Percentiles rank a stretch among this genome's conserved stretches.
Evolutionary conservation across 208 protist species (phyloP).

Genomic region (Leishmania major): DNA sequence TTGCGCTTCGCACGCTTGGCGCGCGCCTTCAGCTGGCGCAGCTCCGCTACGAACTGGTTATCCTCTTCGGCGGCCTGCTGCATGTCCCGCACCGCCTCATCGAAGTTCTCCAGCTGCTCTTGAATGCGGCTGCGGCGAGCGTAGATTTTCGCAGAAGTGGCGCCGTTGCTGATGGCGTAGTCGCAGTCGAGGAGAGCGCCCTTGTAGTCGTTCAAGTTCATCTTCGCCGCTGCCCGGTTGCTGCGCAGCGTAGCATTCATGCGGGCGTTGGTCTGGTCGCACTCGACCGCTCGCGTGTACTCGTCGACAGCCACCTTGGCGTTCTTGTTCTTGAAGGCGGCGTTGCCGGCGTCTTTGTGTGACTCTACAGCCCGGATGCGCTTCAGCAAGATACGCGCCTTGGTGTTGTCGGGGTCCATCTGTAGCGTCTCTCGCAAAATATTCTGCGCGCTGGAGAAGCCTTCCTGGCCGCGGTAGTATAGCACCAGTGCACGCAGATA

Average conservation of each 20-base stretch:
- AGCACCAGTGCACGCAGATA: constrained; percentile 67
- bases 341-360: constrained; percentile 83
- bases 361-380: constrained; percentile 70
- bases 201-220: constrained; percentile 87
- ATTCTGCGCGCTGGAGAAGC: constrained; percentile 63
- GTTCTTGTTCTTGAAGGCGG: constrained; percentile 78
- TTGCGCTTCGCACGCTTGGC: constrained; percentile 79
- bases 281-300: constrained; percentile 77
- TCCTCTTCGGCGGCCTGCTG: constrained; percentile 83
- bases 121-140: constrained; percentile 85
- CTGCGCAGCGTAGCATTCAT: constrained; percentile 82
- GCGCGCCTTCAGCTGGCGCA: constrained; percentile 60
- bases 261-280: constrained; percentile 75
- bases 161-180: constrained; percentile 91
- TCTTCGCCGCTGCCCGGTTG: constrained; percentile 90
- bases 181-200: constrained; percentile 90
- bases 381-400: constrained; percentile 73
- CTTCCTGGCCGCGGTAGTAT: constrained; percentile 77
- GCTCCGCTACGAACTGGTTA: constrained; percentile 50
- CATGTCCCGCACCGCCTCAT: constrained; percentile 90
- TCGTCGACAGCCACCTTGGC: constrained; percentile 68
- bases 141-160: constrained; percentile 83
- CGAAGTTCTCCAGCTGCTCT: constrained; percentile 82
- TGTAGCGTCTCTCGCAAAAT: constrained; percentile 68
- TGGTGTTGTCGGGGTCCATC: constrained; percentile 80